phyloP scores from a whole-genome alignment of 768 basidiomycete species.

The Galerina sulciceps region DNA sequence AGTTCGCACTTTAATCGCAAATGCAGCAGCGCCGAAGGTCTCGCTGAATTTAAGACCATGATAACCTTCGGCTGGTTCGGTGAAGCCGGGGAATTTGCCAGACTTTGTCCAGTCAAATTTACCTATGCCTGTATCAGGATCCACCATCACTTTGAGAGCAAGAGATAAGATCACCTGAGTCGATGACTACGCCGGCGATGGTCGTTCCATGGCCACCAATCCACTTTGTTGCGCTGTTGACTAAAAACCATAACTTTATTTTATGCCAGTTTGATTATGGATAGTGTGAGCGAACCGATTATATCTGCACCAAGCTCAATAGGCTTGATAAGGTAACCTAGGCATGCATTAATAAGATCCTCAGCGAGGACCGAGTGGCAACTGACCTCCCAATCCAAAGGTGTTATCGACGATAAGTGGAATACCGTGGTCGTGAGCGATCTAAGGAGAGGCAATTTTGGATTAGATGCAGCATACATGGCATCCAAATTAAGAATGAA shows the following conservation, averaged over 20 bases:
- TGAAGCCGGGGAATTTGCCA: conserved; percentile 76
- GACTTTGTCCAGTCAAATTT: conserved; percentile 77
- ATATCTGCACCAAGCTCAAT: conserved; percentile 81
- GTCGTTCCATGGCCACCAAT: conserved; percentile 83
- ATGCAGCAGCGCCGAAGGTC: conserved; percentile 67
- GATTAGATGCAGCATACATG: neutral
- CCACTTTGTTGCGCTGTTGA: conserved; percentile 86
- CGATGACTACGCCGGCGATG: conserved; percentile 77
- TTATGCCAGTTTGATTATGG: neutral
- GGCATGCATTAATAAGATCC: neutral
- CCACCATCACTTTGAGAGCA: neutral
- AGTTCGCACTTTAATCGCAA: conserved; percentile 65
- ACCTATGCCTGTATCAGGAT: conserved; percentile 29
- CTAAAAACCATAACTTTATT: conserved; percentile 26
- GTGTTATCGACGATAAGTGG: conserved; percentile 86
- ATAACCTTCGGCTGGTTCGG: conserved; percentile 75
- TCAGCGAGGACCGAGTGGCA: neutral
- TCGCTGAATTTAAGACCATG: conserved; percentile 72
- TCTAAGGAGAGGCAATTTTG: conserved; percentile 32
- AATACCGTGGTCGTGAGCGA: conserved; percentile 73
- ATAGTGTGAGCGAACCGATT: conserved; percentile 51
- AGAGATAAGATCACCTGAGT: conserved; percentile 49
- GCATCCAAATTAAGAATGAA: neutral
- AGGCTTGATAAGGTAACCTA: conserved; percentile 68
- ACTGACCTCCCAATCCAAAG: conserved; percentile 68